Conservation (phyloP, 306 rosid species). For the Ammopiptanthus mongolicus region DNA sequence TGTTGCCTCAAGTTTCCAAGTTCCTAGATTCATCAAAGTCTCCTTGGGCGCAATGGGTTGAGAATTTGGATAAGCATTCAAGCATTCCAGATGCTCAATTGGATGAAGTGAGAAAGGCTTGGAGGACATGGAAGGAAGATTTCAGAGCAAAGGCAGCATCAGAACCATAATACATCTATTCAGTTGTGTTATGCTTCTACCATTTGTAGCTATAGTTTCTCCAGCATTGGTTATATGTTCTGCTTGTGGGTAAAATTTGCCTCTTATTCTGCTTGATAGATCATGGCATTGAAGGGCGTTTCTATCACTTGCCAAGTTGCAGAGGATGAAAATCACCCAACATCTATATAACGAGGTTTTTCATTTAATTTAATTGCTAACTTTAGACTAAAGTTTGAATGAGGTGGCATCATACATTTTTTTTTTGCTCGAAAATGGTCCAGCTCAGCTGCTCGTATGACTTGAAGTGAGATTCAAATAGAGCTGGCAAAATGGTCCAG, state of each 20-base stretch:
- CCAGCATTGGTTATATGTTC: not conserved
- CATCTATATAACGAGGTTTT: not conserved
- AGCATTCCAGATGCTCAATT: conserved; percentile 59
- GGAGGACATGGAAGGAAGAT: conserved; percentile 71
- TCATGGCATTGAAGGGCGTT: not conserved
- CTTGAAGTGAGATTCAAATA: too few relatives aligned
- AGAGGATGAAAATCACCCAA: not conserved
- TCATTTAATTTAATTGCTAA: not conserved
- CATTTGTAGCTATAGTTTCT: not conserved
- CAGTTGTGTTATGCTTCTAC: conserved; percentile 6
- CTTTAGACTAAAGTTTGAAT: not conserved
- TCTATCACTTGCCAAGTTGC: not conserved
- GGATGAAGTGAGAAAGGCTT: conserved; percentile 69
- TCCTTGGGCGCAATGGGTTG: conserved; percentile 84
- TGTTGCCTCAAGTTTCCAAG: conserved; percentile 67
- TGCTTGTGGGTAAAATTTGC: not conserved
- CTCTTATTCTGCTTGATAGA: not conserved
- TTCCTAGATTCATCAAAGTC: conserved; percentile 66
- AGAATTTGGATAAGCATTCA: conserved; percentile 60
- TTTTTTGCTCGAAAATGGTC: too few relatives aligned
- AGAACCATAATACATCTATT: conserved; percentile 14
- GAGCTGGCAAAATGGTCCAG: too few relatives aligned
- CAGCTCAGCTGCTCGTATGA: too few relatives aligned
- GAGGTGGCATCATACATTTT: not conserved
- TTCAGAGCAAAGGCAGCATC: conserved; percentile 21